A percentile compares a stretch with the other conserved stretches of the same genome.
phyloP scores from a whole-genome alignment of 192 early-diverging fungal genomes.

The Backusella tarrabulga region DNA sequence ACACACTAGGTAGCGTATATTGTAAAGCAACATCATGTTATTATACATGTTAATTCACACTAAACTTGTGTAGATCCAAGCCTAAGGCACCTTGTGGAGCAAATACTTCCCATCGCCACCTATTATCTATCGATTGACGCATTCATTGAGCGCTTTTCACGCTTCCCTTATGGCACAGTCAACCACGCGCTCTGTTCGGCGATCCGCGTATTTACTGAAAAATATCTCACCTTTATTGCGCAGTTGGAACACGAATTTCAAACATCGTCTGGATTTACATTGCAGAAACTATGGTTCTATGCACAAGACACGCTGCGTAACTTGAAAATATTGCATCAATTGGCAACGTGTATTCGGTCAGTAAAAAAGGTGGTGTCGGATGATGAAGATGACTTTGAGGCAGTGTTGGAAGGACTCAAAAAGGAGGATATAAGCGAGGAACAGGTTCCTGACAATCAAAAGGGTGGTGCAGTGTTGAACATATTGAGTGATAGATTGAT shows the following conservation, averaged over 20 bases:
- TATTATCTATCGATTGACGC: conserved; percentile 74
- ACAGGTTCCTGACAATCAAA: conserved; percentile 46
- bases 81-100: conserved; percentile 69
- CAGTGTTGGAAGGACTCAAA: conserved; percentile 40
- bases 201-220: conserved; percentile 72
- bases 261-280: conserved; percentile 68
- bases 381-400: conserved; percentile 38
- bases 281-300: conserved; percentile 94
- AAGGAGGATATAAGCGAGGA: conserved; percentile 43
- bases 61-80: conserved; percentile 48
- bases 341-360: conserved; percentile 41
- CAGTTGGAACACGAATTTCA: conserved; percentile 87
- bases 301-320: conserved; percentile 72
- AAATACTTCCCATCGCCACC: conserved; percentile 75
- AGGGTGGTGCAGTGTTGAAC: conserved; percentile 79
- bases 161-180: conserved; percentile 81
- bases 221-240: conserved; percentile 80
- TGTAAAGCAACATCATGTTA: neutral
- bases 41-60: too few species aligned
- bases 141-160: conserved; percentile 73
- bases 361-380: conserved; percentile 31
- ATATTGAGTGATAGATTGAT: conserved; percentile 71
- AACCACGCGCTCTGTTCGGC: conserved; percentile 90
- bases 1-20: conserved; percentile 42
- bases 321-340: conserved; percentile 44